Base-by-base conservation (phyloP, 345 rosid genomes). In the Ceriops decandra region DNA sequence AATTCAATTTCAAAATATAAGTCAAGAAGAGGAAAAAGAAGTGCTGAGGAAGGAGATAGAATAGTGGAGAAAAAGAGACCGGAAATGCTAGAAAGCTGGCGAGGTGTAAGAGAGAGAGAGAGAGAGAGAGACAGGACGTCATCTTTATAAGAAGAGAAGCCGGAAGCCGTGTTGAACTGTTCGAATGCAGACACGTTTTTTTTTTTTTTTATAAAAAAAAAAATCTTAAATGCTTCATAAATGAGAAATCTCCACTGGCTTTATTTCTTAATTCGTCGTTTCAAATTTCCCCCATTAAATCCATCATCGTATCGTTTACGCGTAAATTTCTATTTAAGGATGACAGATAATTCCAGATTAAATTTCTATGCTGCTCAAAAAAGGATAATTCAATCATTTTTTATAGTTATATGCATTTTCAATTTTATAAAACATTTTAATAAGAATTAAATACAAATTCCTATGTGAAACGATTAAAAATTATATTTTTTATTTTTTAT, bases 131-230 rank as follows among this genome's bases (percentile, higher is more conserved):
- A 19, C 26, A 51, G 32, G 67, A 51, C 56, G 75, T 69, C 72
- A 1, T 16, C 75, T 74, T 81, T 79, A 69, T 73, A 68, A 72
- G 22, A 11, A 52, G 21, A 33, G 67, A 64, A 58, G 57, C 72
- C 66, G 7, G 36, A 33, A 6, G 7, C 1, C 36, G 36, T 36
- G 66, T 66, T 75, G 87, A 83, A 82, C 82, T 71, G 84, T 80
- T 76, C 69, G 60, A 66, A 71, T 51, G 76, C 60, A 63, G 79
- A 69, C 72, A 69, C 33, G 2, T 31, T 38, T 32, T 9, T 36
- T 47, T 33, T 38, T 53, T 36, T 9, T 19, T 17, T 17, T 38
- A 24, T 0, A 24, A 24, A 24, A 24, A 24, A 24, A 24, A 24
- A 24, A 24, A 24, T 38, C 11, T 15, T 6, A 60, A 33, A 6